These are phyloP conservation scores for Sclerotinia trifoliorum DNA, from an alignment of 2,329 filamentous ascomycete species.

Conservation along the genomic window DNA sequence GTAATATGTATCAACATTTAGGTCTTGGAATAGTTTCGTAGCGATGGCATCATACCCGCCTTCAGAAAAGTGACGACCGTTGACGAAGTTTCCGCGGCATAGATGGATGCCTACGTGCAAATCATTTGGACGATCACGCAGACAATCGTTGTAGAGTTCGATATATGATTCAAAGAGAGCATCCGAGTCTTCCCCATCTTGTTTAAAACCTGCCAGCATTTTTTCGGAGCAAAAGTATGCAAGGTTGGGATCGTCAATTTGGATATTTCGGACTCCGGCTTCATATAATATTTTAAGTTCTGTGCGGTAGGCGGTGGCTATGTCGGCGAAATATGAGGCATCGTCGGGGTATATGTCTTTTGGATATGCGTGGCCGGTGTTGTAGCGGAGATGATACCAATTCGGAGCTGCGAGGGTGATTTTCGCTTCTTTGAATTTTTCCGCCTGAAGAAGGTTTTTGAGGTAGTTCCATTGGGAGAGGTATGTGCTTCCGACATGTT, in stretches of 20 bases:
- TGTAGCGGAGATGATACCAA: constrained; percentile 67
- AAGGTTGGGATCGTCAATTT: constrained; percentile 58
- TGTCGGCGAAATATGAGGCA: constrained; percentile 53
- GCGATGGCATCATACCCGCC: constrained; percentile 67
- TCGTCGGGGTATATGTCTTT: constrained; percentile 51
- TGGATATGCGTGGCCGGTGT: constrained; percentile 51
- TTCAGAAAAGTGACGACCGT: constrained; percentile 63
- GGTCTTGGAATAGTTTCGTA: constrained; percentile 61
- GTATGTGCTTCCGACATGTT: constrained; percentile 47
- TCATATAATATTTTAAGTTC: constrained; percentile 54
- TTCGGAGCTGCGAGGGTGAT: constrained; percentile 65
- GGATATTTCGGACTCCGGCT: constrained; percentile 52
- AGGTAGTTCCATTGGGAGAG: constrained; percentile 59
- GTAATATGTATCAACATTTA: constrained; percentile 66
- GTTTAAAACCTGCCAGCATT: constrained; percentile 68
- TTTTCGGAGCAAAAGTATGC: constrained; percentile 72
- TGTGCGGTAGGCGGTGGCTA: constrained; percentile 52
- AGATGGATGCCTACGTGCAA: constrained; percentile 77
- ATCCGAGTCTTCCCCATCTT: constrained; percentile 66
- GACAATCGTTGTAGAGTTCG: constrained; percentile 70
- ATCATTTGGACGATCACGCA: constrained; percentile 62
- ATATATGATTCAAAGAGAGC: constrained; percentile 75
- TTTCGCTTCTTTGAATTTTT: constrained; percentile 64
- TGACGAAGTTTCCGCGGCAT: constrained; percentile 68
- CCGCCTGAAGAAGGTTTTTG: constrained; percentile 56